Conservation (phyloP, 441 rosid genomes). For the Erodium texanum region DNA sequence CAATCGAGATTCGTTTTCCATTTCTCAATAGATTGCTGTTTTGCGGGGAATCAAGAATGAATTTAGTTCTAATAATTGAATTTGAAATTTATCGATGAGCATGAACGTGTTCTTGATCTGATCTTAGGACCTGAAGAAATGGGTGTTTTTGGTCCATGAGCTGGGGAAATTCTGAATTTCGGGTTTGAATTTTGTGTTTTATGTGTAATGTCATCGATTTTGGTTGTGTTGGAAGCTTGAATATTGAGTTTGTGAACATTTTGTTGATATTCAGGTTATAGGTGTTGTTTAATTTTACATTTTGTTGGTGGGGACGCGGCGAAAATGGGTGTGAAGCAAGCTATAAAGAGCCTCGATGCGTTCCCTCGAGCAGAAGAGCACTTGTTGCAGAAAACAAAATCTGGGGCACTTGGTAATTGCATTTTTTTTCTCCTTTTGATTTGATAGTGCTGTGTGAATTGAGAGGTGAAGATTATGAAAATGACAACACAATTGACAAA, state of each 20-base stretch:
- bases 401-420: slow-evolving; percentile 74
- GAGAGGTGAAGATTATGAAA: not conserved
- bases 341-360: slow-evolving; percentile 76
- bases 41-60: not conserved
- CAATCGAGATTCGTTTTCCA: slow-evolving; percentile 5
- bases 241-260: not conserved
- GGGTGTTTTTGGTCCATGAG: not conserved
- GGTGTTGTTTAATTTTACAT: not conserved
- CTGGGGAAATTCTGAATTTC: not conserved
- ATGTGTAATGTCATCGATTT: not conserved
- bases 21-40: not conserved
- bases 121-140: not conserved
- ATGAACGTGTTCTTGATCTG: not conserved
- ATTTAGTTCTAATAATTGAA: slow-evolving; percentile 2
- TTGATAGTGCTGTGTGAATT: not conserved
- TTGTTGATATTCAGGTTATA: not conserved
- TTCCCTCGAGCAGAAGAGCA: slow-evolving; percentile 98
- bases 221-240: not conserved
- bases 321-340: slow-evolving; percentile 75
- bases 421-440: not conserved
- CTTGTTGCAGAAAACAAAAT: slow-evolving; percentile 80
- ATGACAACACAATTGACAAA: not conserved
- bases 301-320: slow-evolving; percentile 4
- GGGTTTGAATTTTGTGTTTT: not conserved
- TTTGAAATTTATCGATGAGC: not conserved